Base-by-base conservation (phyloP, 2,329 filamentous ascomycete species). In the Ophiocordyceps sinensis region DNA sequence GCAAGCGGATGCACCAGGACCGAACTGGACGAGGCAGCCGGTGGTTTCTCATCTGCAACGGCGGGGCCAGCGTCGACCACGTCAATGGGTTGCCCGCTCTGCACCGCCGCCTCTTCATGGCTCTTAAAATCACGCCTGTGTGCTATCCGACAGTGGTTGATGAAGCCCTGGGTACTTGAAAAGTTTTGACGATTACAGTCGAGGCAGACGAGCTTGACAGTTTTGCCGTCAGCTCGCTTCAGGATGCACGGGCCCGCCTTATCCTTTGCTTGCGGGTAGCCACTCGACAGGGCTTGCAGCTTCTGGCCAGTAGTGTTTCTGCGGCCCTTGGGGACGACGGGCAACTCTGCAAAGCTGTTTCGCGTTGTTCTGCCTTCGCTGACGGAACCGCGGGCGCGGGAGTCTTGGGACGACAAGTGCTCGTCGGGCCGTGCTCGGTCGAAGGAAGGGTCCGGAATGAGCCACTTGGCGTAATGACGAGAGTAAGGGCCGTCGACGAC, bases 141-240 rank as follows among this genome's bases (percentile, higher is more conserved):
- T 23, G 88, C 87, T 52, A 98, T 96, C 43, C 91, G 86, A 58
- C 89, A 96, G 58, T 98, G 91, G 56, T 98, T 98, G 65, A 98
- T 91, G 63, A 96, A 96, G n/a, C 91, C 91, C 61, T 96, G 91
- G 0, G 88, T 93, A 64, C 88, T 96, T 42, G 83, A 88, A 56
- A 96, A 96, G 59, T 95, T 85, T 58, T 86, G 85, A 47, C 89
- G 75, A 39, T 86, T 73, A 61, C 91, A 96, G 59, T 91, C 83
- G 44, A 84, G 64, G 66, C 91, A 98, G 47, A 94, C 82, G 38
- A 96, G 73, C 62, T 94, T 93, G 48, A 96, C 89, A 48, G 81
- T 79, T 55, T 85, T 73, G 42, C 85, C 85, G 61, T 96, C 88
- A 41, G 82, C 80, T 52, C 87, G 82, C 63, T 86, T 88, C 57